Conservation (phyloP, 345 rosid species). For the Euphorbia pulcherrima region DNA sequence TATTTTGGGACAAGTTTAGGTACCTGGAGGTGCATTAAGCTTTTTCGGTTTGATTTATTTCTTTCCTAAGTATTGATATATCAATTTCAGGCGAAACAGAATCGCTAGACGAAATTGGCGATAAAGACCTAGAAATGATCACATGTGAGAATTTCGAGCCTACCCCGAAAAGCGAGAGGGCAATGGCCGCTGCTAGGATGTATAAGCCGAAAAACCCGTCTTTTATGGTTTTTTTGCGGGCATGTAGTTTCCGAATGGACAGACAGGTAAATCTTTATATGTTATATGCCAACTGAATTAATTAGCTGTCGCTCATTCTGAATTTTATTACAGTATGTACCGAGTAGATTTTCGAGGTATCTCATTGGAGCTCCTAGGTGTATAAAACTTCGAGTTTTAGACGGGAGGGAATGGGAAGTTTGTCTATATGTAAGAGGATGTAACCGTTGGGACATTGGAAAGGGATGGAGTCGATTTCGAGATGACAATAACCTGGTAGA, state of each 20-base stretch:
- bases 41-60: not conserved
- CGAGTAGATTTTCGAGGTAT: constrained; percentile 16
- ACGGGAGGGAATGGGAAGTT: constrained; percentile 18
- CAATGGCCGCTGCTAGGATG: constrained; percentile 32
- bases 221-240: constrained; percentile 32
- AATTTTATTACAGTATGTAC: constrained; percentile 24
- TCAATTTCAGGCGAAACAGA: constrained; percentile 16
- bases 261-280: constrained; percentile 18
- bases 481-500: constrained; percentile 6
- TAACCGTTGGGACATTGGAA: not conserved
- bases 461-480: constrained; percentile 22
- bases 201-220: constrained; percentile 38
- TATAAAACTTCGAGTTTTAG: constrained; percentile 21
- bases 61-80: not conserved
- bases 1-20: no score
- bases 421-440: not conserved
- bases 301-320: not conserved
- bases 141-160: constrained; percentile 14
- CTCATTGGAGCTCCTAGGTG: not conserved
- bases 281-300: not conserved
- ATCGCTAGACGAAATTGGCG: not conserved
- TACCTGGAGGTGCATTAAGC: no score
- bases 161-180: constrained; percentile 29
- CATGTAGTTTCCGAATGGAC: constrained; percentile 21
- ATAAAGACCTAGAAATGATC: constrained; percentile 17